Conservation (phyloP, 148 eudicot genomes). For the Nepenthes gracilis region DNA sequence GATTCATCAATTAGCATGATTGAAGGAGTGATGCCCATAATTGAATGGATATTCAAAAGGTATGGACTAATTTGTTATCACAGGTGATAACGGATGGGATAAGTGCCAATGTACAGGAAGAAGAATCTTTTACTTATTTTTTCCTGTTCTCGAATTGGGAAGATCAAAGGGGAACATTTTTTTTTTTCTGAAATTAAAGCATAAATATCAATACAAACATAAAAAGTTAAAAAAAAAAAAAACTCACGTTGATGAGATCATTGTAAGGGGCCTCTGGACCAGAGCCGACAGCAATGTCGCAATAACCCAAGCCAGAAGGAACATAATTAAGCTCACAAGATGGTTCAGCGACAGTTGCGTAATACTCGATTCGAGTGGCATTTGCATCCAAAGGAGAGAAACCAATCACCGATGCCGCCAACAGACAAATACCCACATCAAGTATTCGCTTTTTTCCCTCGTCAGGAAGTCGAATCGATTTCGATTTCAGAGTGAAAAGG, state of each 20-base stretch:
- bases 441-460: not conserved
- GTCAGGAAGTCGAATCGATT: no score
- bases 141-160: no score
- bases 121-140: no score
- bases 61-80: no score
- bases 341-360: slow-evolving; percentile 73
- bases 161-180: no score
- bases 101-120: no score
- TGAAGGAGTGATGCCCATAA: no score
- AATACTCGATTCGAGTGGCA: slow-evolving; percentile 78
- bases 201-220: not conserved
- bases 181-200: no score
- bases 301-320: slow-evolving; percentile 70
- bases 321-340: slow-evolving; percentile 61
- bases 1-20: no score
- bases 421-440: not conserved
- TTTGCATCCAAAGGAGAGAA: slow-evolving; percentile 42
- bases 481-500: no score
- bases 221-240: not conserved
- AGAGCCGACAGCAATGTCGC: slow-evolving; percentile 56
- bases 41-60: no score
- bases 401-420: slow-evolving; percentile 45
- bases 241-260: slow-evolving; percentile 63
- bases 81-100: no score
- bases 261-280: slow-evolving; percentile 52